Evolutionary conservation across 2,329 filamentous ascomycete species (phyloP), one percentile per base, ranked within the genome.

Genomic region (Ramularia endophylla): DNA sequence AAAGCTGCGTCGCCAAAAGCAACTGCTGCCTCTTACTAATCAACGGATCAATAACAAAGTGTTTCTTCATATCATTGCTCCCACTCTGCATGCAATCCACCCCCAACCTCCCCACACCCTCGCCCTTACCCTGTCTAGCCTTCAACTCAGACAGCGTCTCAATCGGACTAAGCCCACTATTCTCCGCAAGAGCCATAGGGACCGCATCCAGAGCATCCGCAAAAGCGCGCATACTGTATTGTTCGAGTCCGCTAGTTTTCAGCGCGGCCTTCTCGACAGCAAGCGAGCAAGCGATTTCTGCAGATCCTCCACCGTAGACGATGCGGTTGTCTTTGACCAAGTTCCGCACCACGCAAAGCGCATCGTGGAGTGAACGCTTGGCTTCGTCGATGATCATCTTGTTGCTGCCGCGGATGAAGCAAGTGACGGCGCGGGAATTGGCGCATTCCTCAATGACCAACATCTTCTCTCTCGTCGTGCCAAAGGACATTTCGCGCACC

Each of bases 321-420:
- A 98, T 88, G 46, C 92, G 85, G 74, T 95, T 97, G 68, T 98
- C 94, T 48, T 79, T 81, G 37, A 98, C 92, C 33, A 98, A 74
- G 70, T 98, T 98, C 58, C 94, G 85, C 38, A 98, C 92, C 36
- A 98, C 92, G 63, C 94, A 98, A 37, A 98, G 81, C 44, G 92
- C 92, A 67, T 98, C 92, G 65, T 98, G 94, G 44, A 98, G 77
- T 36, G 92, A 97, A 58, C 94, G 82, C 74, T 95, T 95, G 40
- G 94, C 94, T 69, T 98, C 94, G 62, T 98, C 94, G 64, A 98
- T 97, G 65, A 98, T 95, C 92, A 98, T 98, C 77, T 97, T 98
- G 78, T 98, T 98, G 75, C 88, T 94, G 60, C 92, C 92, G 60
- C 92, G 78, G 46, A 98, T 86, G 66, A 98, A 98, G 41, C 94